A percentile compares a stretch with the other conserved stretches of the same genome.
These are phyloP conservation scores for Coemansia sp. DNA, from an alignment of 192 early-diverging fungal species.

Conservation along the genomic window DNA sequence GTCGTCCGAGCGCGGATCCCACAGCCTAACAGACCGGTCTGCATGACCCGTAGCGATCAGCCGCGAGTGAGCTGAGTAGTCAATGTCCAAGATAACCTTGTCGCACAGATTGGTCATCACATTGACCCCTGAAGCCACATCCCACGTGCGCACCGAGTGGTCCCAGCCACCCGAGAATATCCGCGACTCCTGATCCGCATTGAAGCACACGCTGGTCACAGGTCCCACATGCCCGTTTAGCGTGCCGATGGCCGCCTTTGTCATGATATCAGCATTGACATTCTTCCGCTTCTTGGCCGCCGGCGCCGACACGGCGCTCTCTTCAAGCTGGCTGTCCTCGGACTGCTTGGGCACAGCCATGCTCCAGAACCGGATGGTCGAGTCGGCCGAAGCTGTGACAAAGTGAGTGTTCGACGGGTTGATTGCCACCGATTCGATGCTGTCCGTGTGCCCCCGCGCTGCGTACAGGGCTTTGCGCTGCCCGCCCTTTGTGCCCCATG, in stretches of 20 bases:
- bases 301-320: constrained; percentile 26
- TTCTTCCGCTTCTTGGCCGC: constrained; percentile 35
- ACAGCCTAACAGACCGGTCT: constrained; percentile 78
- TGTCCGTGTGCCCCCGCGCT: constrained; percentile 76
- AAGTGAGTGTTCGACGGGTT: constrained; percentile 54
- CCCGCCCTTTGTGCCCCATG: constrained; percentile 58
- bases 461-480: constrained; percentile 59
- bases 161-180: constrained; percentile 91
- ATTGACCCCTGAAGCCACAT: constrained; percentile 75
- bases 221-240: constrained; percentile 75
- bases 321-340: constrained; percentile 38
- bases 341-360: constrained; percentile 56
- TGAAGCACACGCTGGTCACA: constrained; percentile 72
- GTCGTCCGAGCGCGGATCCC: constrained; percentile 85
- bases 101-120: constrained; percentile 85
- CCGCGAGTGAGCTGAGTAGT: constrained; percentile 64
- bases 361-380: constrained; percentile 78
- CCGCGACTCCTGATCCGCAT: constrained; percentile 57
- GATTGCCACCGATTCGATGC: constrained; percentile 73
- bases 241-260: constrained; percentile 45
- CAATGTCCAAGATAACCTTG: constrained; percentile 73
- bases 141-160: constrained; percentile 90
- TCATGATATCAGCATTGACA: constrained; percentile 21
- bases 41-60: constrained; percentile 88
- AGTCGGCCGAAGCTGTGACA: constrained; percentile 70